phyloP scores from a whole-genome alignment of 2,329 filamentous ascomycete genomes.

The Lasiodiplodia gonubiensis region DNA sequence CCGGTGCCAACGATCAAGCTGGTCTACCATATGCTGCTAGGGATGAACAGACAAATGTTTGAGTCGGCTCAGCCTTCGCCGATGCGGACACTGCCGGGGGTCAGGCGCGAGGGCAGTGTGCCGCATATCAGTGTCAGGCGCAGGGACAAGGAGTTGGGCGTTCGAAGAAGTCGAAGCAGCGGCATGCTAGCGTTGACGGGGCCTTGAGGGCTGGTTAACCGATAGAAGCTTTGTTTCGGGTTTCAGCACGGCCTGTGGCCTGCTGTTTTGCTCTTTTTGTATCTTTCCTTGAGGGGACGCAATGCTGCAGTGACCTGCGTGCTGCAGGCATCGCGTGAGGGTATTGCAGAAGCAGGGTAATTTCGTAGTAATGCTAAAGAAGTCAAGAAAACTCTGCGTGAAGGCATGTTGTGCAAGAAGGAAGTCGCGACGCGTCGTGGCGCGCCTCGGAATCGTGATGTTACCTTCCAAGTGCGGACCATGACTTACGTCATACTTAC shows the following conservation, averaged over 20 bases:
- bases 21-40: slow-evolving; percentile 22
- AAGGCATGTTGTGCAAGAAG: too few species aligned
- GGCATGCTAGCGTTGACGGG: neutral
- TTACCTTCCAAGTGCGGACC: too few species aligned
- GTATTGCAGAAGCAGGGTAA: too few species aligned
- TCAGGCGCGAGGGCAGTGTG: neutral
- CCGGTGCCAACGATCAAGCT: slow-evolving; percentile 25
- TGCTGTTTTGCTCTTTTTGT: neutral
- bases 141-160: neutral
- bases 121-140: neutral
- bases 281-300: neutral
- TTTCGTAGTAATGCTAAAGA: too few species aligned
- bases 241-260: neutral
- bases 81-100: neutral
- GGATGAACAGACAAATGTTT: slow-evolving; percentile 15
- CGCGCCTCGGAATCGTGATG: too few species aligned
- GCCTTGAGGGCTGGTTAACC: neutral
- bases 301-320: neutral
- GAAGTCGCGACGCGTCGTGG: too few species aligned
- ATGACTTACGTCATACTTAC: too few species aligned
- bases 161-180: neutral
- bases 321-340: neutral
- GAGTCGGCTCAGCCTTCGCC: neutral
- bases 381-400: too few species aligned
- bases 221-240: neutral